Percentiles rank a stretch among this genome's conserved stretches.
These are phyloP conservation scores for Castanea sativa DNA, from an alignment of 306 rosid genomes.

Conservation along the genomic window DNA sequence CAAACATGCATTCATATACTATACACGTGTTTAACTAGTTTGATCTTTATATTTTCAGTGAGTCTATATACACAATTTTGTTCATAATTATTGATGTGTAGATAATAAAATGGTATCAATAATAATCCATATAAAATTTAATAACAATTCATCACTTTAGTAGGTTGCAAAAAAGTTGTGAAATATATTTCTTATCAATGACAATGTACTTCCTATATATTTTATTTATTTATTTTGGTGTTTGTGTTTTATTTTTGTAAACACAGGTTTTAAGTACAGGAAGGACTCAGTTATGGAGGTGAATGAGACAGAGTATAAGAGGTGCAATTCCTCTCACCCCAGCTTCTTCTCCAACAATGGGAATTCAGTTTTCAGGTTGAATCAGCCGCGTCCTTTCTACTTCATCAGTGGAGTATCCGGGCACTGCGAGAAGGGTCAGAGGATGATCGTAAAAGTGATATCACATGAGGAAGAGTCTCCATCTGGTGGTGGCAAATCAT, in stretches of 20 bases:
- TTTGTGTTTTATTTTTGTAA: not conserved
- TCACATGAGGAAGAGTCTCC: slow-evolving; percentile 30
- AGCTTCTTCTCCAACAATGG: slow-evolving; percentile 68
- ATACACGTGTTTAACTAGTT: too few relatives aligned
- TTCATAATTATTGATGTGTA: too few relatives aligned
- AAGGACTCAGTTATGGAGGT: slow-evolving; percentile 93
- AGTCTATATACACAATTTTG: too few relatives aligned
- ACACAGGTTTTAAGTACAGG: slow-evolving; percentile 57
- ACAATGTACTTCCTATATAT: not conserved
- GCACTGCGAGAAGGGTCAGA: slow-evolving; percentile 78
- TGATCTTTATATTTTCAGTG: too few relatives aligned
- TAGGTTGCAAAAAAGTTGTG: too few relatives aligned
- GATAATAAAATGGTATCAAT: too few relatives aligned
- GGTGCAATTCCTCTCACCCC: slow-evolving; percentile 76
- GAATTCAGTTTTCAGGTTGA: slow-evolving; percentile 40
- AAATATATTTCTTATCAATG: not conserved
- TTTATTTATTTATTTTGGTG: not conserved
- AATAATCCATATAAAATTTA: too few relatives aligned
- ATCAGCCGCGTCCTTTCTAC: slow-evolving; percentile 61
- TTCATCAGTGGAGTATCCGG: slow-evolving; percentile 82
- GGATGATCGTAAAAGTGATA: slow-evolving; percentile 67
- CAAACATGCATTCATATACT: too few relatives aligned
- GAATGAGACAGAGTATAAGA: slow-evolving; percentile 45
- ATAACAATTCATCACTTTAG: too few relatives aligned
- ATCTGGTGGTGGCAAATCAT: slow-evolving; percentile 14